Percentiles rank a stretch among this genome's conserved stretches.
Conservation (phyloP, 768 basidiomycete species). For the Russula olivacea region DNA sequence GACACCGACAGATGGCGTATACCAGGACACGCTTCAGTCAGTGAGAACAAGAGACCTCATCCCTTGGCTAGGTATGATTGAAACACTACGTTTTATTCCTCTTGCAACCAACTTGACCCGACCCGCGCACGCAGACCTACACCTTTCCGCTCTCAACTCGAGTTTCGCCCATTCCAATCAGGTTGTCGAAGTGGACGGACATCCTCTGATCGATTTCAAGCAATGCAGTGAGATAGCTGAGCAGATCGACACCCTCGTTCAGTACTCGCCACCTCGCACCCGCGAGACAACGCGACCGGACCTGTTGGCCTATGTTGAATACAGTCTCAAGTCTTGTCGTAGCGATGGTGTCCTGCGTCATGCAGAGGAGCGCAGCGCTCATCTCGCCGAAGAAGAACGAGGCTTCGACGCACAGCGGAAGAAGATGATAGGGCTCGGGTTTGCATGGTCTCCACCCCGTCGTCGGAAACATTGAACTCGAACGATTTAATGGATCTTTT, state of each 20-base stretch:
- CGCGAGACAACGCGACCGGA: neutral
- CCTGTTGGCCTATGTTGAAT: conserved; percentile 9
- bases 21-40: neutral
- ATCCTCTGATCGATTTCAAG: conserved; percentile 8
- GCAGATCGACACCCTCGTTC: conserved; percentile 8
- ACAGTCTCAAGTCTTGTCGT: neutral
- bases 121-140: conserved; percentile 1
- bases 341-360: neutral
- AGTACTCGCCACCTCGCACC: conserved; percentile 2
- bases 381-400: neutral
- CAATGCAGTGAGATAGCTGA: conserved; percentile 1
- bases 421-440: conserved; percentile 5
- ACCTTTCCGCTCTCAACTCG: conserved; percentile 3
- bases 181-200: conserved; percentile 2
- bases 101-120: neutral
- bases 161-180: conserved; percentile 1
- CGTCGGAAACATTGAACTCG: neutral
- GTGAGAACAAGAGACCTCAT: neutral
- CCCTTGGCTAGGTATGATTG: conserved; percentile 12
- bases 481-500: neutral
- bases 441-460: conserved; percentile 1
- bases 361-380: neutral
- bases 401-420: neutral
- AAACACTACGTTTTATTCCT: neutral
- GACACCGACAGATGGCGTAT: neutral